These are phyloP conservation scores for Stephania japonica DNA, from an alignment of 164 flowering plant genomes.

Conservation along the genomic window DNA sequence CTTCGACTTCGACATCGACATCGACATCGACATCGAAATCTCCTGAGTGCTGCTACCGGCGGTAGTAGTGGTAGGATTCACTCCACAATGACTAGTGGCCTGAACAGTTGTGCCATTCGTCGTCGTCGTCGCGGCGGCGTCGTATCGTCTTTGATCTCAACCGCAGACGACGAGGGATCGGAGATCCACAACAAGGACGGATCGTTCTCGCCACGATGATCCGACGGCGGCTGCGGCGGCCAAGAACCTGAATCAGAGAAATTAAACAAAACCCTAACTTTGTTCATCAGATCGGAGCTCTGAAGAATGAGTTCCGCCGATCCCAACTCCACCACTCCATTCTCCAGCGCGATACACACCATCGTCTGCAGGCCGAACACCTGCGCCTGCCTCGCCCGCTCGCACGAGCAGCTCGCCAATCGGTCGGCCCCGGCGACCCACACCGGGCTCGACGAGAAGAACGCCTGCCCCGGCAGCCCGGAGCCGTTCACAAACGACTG, in stretches of 20 bases:
- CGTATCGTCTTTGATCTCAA: constrained; percentile 30
- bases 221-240: constrained; percentile 14
- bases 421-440: constrained; percentile 67
- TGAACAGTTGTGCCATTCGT: too few species aligned
- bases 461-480: constrained; percentile 79
- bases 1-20: too few species aligned
- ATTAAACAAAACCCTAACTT: constrained; percentile 60
- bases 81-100: too few species aligned
- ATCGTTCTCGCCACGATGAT: constrained; percentile 47
- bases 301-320: constrained; percentile 61
- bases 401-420: constrained; percentile 44
- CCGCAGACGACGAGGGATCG: constrained; percentile 48
- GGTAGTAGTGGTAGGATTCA: not conserved
- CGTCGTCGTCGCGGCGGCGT: too few species aligned
- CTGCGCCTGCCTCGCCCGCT: constrained; percentile 67
- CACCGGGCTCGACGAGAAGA: constrained; percentile 32
- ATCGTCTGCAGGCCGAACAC: constrained; percentile 71
- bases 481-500: constrained; percentile 54
- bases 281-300: constrained; percentile 69
- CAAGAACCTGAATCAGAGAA: constrained; percentile 34
- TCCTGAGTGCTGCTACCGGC: constrained; percentile 6
- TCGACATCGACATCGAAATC: constrained; percentile 7
- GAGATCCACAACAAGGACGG: constrained; percentile 63
- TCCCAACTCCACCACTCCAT: constrained; percentile 89
- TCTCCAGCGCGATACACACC: constrained; percentile 65